phyloP scores from a whole-genome alignment of 768 basidiomycete genomes.

The Austroboletus festivus region DNA sequence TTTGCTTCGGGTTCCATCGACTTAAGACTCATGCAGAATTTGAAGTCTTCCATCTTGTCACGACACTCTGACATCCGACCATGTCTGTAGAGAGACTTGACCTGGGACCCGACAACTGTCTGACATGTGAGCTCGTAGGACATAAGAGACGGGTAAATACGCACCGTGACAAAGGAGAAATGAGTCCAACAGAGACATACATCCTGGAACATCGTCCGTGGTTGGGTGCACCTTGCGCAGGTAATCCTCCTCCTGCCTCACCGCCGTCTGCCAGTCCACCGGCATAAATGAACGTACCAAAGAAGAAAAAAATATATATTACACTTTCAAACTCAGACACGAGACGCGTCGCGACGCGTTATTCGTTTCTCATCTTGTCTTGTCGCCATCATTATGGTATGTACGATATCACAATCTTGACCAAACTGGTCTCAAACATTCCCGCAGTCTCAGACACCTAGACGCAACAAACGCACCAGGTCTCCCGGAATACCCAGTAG shows the following conservation, averaged over 20 bases:
- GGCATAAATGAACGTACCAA: conserved; percentile 21
- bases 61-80: conserved; percentile 72
- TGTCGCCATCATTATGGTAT: conserved; percentile 37
- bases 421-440: not conserved
- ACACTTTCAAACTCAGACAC: conserved; percentile 45
- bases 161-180: conserved; percentile 70
- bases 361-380: conserved; percentile 18
- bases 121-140: conserved; percentile 11
- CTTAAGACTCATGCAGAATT: conserved; percentile 88
- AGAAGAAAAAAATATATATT: conserved; percentile 4
- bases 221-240: conserved; percentile 68
- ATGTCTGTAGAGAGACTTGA: conserved; percentile 83
- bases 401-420: too few species aligned
- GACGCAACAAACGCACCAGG: conserved; percentile 61
- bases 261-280: conserved; percentile 50
- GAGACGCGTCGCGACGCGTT: conserved; percentile 47
- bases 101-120: conserved; percentile 73
- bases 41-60: conserved; percentile 86
- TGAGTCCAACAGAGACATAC: conserved; percentile 70
- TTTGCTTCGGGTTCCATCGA: conserved; percentile 71
- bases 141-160: conserved; percentile 9
- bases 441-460: conserved; percentile 41
- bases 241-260: conserved; percentile 67
- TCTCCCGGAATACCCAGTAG: conserved; percentile 50
- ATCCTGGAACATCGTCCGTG: conserved; percentile 76